Percentiles rank a stretch among this genome's conserved stretches.
These are phyloP conservation scores for Rubia yunnanensis DNA, from an alignment of 257 asterid genomes.

Conservation along the genomic window DNA sequence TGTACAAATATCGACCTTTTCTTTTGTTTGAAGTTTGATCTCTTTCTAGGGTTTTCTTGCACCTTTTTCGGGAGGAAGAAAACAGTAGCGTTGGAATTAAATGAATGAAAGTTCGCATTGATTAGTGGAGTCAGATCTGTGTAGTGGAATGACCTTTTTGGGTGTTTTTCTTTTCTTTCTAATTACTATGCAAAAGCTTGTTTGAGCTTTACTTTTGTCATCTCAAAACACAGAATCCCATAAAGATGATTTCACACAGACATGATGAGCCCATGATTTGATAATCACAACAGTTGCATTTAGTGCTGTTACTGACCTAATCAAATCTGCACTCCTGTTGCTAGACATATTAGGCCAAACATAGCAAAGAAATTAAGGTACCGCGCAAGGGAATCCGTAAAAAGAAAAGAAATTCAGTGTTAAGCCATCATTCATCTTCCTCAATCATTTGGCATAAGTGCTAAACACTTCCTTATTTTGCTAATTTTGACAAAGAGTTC, in stretches of 20 bases:
- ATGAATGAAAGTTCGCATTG: background rate
- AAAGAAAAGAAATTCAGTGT: background rate
- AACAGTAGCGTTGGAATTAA: background rate
- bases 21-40: too few species aligned
- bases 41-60: background rate
- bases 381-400: background rate
- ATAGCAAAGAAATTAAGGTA: background rate
- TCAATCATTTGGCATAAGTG: too few species aligned
- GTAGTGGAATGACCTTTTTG: constrained; percentile 13
- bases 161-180: constrained; percentile 17
- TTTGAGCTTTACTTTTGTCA: constrained; percentile 45
- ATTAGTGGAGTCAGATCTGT: constrained; percentile 18
- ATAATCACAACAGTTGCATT: constrained; percentile 29
- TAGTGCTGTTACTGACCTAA: background rate
- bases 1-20: too few species aligned
- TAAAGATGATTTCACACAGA: constrained; percentile 32
- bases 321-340: background rate
- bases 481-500: too few species aligned
- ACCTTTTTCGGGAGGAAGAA: background rate
- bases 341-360: too few species aligned
- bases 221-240: constrained; percentile 45
- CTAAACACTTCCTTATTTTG: too few species aligned
- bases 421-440: background rate
- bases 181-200: background rate
- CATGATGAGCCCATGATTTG: constrained; percentile 42